These are phyloP conservation scores for Arabis alpina DNA, from an alignment of 345 rosid species.

Conservation along the genomic window DNA sequence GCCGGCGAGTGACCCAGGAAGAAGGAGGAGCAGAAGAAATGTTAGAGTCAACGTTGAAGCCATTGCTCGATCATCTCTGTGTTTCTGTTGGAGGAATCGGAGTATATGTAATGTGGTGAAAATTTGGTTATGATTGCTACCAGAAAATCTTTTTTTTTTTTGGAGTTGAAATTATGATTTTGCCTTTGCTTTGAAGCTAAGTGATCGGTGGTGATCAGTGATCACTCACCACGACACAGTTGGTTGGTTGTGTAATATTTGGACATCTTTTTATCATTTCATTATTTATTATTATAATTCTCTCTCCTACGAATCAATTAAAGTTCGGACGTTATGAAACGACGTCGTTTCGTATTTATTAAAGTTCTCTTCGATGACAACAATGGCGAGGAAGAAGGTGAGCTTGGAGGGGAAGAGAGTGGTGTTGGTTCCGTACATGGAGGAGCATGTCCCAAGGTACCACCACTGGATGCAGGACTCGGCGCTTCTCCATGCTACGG, in stretches of 20 bases:
- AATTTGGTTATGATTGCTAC: no score
- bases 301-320: neutral
- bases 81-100: neutral
- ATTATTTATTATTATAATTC: neutral
- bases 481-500: constrained; percentile 77
- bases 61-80: constrained; percentile 34
- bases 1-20: constrained; percentile 43
- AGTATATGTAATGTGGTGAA: constrained; percentile 17
- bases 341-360: neutral
- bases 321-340: neutral
- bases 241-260: constrained; percentile 45
- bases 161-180: constrained; percentile 16
- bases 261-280: constrained; percentile 21
- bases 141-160: neutral
- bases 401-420: constrained; percentile 82
- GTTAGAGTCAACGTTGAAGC: constrained; percentile 25
- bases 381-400: constrained; percentile 52
- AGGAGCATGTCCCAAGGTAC: constrained; percentile 77
- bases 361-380: neutral
- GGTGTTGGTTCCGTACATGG: constrained; percentile 80
- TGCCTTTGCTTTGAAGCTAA: constrained; percentile 63
- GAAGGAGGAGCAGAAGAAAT: constrained; percentile 42
- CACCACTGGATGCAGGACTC: constrained; percentile 95
- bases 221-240: constrained; percentile 28
- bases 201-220: constrained; percentile 35